phyloP scores from a whole-genome alignment of 2,329 filamentous ascomycete species.

The Alternaria sp. region DNA sequence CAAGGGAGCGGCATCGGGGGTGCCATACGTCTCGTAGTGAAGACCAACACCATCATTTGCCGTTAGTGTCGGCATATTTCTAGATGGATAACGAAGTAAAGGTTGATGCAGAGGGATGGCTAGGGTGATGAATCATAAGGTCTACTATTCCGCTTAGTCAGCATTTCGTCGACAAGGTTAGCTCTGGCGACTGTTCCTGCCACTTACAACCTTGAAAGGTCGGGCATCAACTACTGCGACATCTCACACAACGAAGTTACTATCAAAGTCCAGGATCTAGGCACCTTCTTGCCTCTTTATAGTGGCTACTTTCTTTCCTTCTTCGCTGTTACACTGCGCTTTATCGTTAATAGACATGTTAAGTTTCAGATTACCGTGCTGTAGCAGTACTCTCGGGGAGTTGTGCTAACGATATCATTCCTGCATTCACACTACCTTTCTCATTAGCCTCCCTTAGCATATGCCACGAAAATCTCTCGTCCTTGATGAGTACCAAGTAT shows the following conservation, averaged over 20 bases:
- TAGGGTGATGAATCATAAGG: not conserved
- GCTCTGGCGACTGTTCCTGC: not conserved
- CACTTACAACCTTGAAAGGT: not conserved
- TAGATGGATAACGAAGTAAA: not conserved
- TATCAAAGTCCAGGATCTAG: not conserved
- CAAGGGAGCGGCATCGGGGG: constrained; percentile 11
- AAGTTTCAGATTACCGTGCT: not conserved
- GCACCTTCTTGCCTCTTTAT: not conserved
- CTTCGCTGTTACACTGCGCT: not conserved
- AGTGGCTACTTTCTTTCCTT: not conserved
- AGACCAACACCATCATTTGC: constrained; percentile 28
- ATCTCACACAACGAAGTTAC: not conserved
- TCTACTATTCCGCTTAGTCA: not conserved
- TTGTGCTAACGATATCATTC: not conserved
- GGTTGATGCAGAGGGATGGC: not conserved
- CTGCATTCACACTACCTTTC: not conserved
- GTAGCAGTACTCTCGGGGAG: not conserved
- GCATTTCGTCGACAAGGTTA: not conserved
- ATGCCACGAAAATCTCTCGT: too few species aligned
- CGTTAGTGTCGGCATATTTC: constrained; percentile 21
- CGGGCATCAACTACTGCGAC: not conserved
- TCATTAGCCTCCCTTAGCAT: not conserved
- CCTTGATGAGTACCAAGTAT: not conserved
- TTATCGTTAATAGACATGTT: not conserved
- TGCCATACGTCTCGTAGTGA: constrained; percentile 23